phyloP scores from a whole-genome alignment of 164 flowering plant species.

The Akebia trifoliata region DNA sequence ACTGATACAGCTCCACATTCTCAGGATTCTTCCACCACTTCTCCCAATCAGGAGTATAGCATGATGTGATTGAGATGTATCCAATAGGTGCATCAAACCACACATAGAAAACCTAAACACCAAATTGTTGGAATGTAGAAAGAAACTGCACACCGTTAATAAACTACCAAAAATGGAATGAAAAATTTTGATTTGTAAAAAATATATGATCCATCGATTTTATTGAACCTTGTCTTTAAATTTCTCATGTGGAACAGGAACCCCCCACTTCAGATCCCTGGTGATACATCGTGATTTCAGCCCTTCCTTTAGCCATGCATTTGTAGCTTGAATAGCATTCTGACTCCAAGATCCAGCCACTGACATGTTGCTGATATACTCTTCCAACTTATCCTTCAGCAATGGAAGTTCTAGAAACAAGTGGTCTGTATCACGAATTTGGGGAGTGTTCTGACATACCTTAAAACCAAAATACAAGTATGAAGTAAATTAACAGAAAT shows the following conservation, averaged over 20 bases:
- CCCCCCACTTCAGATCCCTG: conserved; percentile 97
- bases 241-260: conserved; percentile 90
- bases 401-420: conserved; percentile 87
- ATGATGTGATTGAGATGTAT: conserved; percentile 80
- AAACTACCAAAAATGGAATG: not conserved
- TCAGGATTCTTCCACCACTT: conserved; percentile 99
- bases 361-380: conserved; percentile 60
- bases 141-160: no score
- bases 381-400: conserved; percentile 59
- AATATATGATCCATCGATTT: no score
- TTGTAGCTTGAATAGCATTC: conserved; percentile 85
- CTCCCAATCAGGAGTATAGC: conserved; percentile 90
- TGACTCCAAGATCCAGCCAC: conserved; percentile 91
- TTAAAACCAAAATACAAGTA: conserved; percentile 22
- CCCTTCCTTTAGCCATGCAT: conserved; percentile 93
- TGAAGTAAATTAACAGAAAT: no score
- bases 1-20: conserved; percentile 88
- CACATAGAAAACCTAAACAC: conserved; percentile 85
- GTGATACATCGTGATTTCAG: conserved; percentile 79
- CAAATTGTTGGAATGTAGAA: not conserved
- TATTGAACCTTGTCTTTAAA: conserved; percentile 69
- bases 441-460: conserved; percentile 67
- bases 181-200: no score
- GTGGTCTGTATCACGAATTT: conserved; percentile 77
- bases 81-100: conserved; percentile 99